phyloP scores from a whole-genome alignment of 805 yeast genomes.

The Candida loeiensis region DNA sequence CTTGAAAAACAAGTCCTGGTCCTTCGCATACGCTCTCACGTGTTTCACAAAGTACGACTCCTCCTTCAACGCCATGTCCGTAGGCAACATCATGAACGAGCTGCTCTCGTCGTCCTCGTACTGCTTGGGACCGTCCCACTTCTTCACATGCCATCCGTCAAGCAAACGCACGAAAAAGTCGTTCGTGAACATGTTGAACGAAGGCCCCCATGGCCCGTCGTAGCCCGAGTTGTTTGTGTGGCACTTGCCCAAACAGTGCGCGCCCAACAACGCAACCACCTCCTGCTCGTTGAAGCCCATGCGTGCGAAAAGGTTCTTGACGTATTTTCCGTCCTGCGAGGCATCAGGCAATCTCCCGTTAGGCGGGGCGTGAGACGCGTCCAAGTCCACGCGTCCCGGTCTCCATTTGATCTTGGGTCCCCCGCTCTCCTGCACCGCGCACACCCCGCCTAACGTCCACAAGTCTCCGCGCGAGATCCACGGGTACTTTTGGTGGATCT shows the following conservation, averaged over 20 bases:
- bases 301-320: conserved; percentile 43
- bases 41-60: conserved; percentile 44
- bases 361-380: conserved; percentile 32
- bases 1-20: conserved; percentile 45
- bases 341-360: conserved; percentile 53
- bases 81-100: conserved; percentile 53
- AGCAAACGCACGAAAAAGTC: conserved; percentile 38
- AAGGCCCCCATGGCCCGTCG: conserved; percentile 42
- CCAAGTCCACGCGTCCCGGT: conserved; percentile 45
- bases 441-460: conserved; percentile 70
- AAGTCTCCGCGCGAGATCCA: conserved; percentile 64
- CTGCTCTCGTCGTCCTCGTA: conserved; percentile 38
- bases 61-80: conserved; percentile 52
- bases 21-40: conserved; percentile 48
- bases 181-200: conserved; percentile 39
- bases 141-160: conserved; percentile 51
- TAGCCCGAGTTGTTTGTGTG: conserved; percentile 36
- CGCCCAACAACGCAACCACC: conserved; percentile 41
- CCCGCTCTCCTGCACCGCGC: conserved; percentile 57
- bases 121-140: conserved; percentile 42
- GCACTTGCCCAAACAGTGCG: conserved; percentile 41
- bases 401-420: conserved; percentile 64
- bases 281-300: conserved; percentile 42
- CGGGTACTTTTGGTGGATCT: conserved; percentile 54
- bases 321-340: conserved; percentile 41